Evolutionary conservation across 345 rosid species (phyloP), one percentile per base, ranked within the genome.

Genomic region (Populus simonii): DNA sequence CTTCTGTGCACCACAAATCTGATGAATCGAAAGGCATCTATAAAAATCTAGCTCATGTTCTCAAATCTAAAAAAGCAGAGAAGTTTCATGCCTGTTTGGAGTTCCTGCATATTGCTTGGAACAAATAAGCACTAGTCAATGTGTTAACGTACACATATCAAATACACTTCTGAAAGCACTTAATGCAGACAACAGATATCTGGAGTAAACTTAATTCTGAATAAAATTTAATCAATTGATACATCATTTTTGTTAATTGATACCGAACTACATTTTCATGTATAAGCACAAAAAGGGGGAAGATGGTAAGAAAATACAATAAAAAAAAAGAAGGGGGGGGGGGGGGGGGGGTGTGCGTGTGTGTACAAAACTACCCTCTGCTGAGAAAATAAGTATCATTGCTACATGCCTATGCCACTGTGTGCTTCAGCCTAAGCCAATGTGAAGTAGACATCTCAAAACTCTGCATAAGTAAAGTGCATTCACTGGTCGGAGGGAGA

Each of bases 401-500:
- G 76, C 78, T 66, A 70, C 75, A 81, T 69, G 80, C 71, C 79
- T 72, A 80, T 76, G 49, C 45, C 43, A 55, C 43, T 62, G 61
- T 65, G 71, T 65, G 67, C 78, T 68, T 78, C 80, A 61, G 68
- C 81, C 33, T 68, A 76, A 73, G 78, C 39, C 73, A 66, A 75
- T 20, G 53, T 10, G 59, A 76, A 71, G 47, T 12, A 73, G 31
- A 78, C 23, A 51, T 74, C 77, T 74, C 55, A 47, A 78, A 74
- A 76, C 43, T 29, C 68, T 71, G 49, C 71, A 41, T 12, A 49
- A 53, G 67, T 43, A 66, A 39, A 33, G 76, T 57, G 72, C 23
- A 74, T 68, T 90, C 85, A 90, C 76, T 85, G 91, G 41, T 88
- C 90, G 38, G 91, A 85, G 6, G 89, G 55, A 70, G 93, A 74